A percentile compares a stretch with the other conserved stretches of the same genome.
These are phyloP conservation scores for Leptographium procerum DNA, from an alignment of 2,329 filamentous ascomycete genomes.

Conservation along the genomic window DNA sequence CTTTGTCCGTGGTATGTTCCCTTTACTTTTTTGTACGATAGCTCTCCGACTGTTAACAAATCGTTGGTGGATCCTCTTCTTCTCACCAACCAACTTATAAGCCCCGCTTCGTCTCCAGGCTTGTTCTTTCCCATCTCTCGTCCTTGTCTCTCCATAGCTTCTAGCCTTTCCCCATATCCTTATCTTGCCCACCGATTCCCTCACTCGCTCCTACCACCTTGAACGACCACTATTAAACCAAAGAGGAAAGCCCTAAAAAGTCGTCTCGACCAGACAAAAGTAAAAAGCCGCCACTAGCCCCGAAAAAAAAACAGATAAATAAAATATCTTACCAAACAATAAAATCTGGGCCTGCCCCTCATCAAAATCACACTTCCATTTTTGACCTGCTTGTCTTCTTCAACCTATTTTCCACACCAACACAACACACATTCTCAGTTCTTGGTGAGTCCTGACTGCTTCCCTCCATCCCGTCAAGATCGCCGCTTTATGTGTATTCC, in stretches of 20 bases:
- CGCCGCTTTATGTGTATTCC: background rate
- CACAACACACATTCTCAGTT: slow-evolving; percentile 3
- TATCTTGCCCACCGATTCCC: background rate
- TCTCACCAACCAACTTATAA: background rate
- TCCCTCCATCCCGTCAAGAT: background rate
- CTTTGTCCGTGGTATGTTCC: too few species aligned
- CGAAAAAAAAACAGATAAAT: slow-evolving; percentile 7
- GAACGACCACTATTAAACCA: background rate
- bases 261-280: background rate
- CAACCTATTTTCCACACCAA: slow-evolving; percentile 6
- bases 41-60: too few species aligned
- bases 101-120: background rate
- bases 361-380: slow-evolving; percentile 9
- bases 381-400: slow-evolving; percentile 3
- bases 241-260: slow-evolving; percentile 4
- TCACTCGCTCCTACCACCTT: slow-evolving; percentile 1
- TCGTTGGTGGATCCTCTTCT: background rate
- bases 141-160: background rate
- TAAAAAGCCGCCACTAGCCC: background rate
- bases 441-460: background rate
- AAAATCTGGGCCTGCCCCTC: slow-evolving; percentile 13
- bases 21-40: too few species aligned
- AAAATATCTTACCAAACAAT: slow-evolving; percentile 7
- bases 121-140: background rate
- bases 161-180: background rate